Base-by-base conservation (phyloP, 805 yeast genomes). In the Nakazawaea populi region DNA sequence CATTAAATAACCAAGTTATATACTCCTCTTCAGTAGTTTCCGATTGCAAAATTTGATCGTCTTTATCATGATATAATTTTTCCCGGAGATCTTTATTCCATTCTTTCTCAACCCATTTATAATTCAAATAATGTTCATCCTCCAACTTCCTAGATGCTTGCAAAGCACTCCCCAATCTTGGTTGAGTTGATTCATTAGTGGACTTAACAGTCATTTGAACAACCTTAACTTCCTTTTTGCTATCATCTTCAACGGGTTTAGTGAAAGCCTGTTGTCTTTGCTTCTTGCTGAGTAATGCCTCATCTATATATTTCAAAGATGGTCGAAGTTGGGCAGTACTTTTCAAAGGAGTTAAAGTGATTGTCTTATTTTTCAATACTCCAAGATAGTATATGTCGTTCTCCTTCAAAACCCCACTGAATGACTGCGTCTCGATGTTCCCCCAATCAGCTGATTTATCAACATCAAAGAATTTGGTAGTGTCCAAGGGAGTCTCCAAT, bases 311-410 rank as follows among this genome's bases (percentile, higher is more conserved):
- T 56, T 76, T 78, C 68, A 94, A 89, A 58, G 79, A 77, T 2
- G 97, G 94, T 57, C 96, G 76, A 54, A 94, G 65, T 65, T 92
- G 97, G 0, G 85, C 79, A 0, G 87, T 79, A 24, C 81, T 74
- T 36, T 80, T 77, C 1, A 91, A 72, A 1, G 92, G 87, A 1
- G 79, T 66, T 54, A 92, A 64, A 10, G 46, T 87, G 80, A 6
- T 89, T 60, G 58, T 76, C 81, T 14, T 76, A 32, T 77, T 69
- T 14, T 55, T 49, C 39, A 67, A 51, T 8, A 57, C 44, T 28
- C 72, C 80, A 9, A 72, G 72, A 55, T 73, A 77, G 56, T 77
- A 79, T 0, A 85, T 86, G 35, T 74, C 75, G 35, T 77, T 71
- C 4, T 68, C 66, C 27, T 75, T 74, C 42, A 89, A 70, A 0